phyloP scores from a whole-genome alignment of 495 filamentous ascomycete species.

The Hypoxylon fragiforme region DNA sequence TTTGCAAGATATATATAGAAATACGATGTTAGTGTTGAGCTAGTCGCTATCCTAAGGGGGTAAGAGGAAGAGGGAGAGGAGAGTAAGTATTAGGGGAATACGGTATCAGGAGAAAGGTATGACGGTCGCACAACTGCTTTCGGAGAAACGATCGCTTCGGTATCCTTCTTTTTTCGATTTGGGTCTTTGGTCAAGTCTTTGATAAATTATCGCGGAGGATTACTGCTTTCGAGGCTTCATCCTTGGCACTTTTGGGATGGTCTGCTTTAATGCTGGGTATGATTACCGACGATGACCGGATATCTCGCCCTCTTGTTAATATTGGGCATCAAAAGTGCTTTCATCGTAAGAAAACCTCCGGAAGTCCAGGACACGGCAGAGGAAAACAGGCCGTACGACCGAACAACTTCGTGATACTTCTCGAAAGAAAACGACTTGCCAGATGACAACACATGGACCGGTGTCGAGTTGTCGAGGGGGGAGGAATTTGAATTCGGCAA shows the following conservation, averaged over 20 bases:
- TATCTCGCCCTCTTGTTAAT: conserved; percentile 6
- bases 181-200: not conserved
- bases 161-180: not conserved
- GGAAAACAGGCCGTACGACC: not conserved
- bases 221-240: not conserved
- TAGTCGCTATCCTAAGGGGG: not conserved
- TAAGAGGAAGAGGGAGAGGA: conserved; percentile 1
- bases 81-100: too few species aligned
- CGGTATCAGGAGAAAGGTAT: not conserved
- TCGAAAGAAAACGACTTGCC: not conserved
- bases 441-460: not conserved
- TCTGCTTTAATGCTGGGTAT: too few species aligned
- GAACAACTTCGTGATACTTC: conserved; percentile 1
- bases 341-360: not conserved
- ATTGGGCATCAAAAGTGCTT: conserved; percentile 24
- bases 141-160: not conserved
- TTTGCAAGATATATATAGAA: too few species aligned
- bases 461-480: not conserved
- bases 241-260: not conserved
- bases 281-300: conserved; percentile 3
- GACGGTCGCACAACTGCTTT: not conserved
- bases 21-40: not conserved
- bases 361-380: not conserved
- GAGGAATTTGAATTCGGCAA: conserved; percentile 10
- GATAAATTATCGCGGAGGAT: too few species aligned